Evolutionary conservation across 1,139 yeast species (phyloP).

Genomic region (Chernovozyma aurita): DNA sequence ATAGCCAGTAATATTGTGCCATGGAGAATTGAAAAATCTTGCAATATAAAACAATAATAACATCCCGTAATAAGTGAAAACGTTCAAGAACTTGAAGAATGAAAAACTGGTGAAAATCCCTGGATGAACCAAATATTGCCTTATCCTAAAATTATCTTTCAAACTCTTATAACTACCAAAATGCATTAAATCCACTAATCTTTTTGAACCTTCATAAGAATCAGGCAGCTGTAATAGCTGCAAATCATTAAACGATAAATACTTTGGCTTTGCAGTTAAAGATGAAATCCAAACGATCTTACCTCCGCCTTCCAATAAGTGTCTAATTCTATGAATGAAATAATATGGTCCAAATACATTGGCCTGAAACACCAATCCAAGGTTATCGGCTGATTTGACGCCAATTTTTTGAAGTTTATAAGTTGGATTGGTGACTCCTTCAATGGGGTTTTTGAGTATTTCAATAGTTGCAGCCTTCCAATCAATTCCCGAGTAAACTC

Average conservation of each 20-base stretch:
- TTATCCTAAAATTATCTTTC: conserved; percentile 44
- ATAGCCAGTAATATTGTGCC: conserved; percentile 87
- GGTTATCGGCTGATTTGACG: conserved; percentile 59
- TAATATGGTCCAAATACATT: conserved; percentile 95
- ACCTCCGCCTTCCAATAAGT: conserved; percentile 52
- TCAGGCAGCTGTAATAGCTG: conserved; percentile 60
- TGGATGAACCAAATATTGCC: conserved; percentile 82
- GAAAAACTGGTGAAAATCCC: conserved; percentile 89
- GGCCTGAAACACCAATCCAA: conserved; percentile 91
- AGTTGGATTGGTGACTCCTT: conserved; percentile 79
- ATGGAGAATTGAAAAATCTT: conserved; percentile 73
- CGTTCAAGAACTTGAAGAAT: conserved; percentile 69
- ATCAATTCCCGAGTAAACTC: conserved; percentile 80
- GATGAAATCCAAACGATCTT: conserved; percentile 83
- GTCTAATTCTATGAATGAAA: conserved; percentile 57
- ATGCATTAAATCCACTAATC: conserved; percentile 81
- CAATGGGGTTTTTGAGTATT: conserved; percentile 58
- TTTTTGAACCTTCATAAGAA: conserved; percentile 90
- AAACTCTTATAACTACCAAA: conserved; percentile 57
- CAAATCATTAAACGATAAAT: conserved; percentile 67
- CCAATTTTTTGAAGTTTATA: conserved; percentile 81
- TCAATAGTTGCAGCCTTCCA: conserved; percentile 75
- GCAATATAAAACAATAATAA: conserved; percentile 78
- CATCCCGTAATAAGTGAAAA: conserved; percentile 84
- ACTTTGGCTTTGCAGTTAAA: conserved; percentile 68